Evolutionary conservation across 2,329 filamentous ascomycete species (phyloP), one percentile per base, ranked within the genome.

Genomic region (Neodidymelliopsis sp.): DNA sequence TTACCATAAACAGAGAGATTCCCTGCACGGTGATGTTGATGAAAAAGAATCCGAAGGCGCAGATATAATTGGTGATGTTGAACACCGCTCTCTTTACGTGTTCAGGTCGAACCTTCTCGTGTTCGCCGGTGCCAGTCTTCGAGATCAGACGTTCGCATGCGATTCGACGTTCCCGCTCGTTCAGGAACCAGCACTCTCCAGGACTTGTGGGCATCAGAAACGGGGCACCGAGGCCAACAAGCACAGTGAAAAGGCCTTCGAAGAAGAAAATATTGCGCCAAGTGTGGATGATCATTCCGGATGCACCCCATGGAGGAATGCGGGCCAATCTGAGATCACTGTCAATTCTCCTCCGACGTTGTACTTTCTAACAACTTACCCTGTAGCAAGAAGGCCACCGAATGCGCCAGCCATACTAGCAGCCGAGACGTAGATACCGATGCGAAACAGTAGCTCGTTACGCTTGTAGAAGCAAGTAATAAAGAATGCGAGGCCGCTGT

Each of bases 1-100:
- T 56, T 60, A 71, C 70, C 69, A 74, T 66, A 54, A 74, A 74
- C 0, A 74, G 58, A 2, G 70, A 69, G 24, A 74, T 71, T 19
- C 70, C 69, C 48, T 84, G 81, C 2, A 85, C 81, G 1, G 81
- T 84, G 59, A 85, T 79, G 67, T 85, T 84, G 72, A 83, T 81
- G 59, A 79, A 73, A 70, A 84, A 82, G 74, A 84, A 84, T 6
- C 81, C 81, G 4, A 78, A 61, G 1, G 80, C 81, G 62, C 81
- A 84, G 29, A 83, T 79, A 61, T 81, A 81, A 71, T 83, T 84
- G 69, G 83, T 83, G 62, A 85, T 76, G 69, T 81, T 82, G 39
- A 79, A 57, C 13, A 84, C 61, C 4, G 81, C 79, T 22, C 74
- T 69, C 69, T 77, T 80, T 33, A 84, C 59, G 54, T 85, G 78